phyloP scores from a whole-genome alignment of 2,329 filamentous ascomycete species.

The Teratosphaeria viscida region DNA sequence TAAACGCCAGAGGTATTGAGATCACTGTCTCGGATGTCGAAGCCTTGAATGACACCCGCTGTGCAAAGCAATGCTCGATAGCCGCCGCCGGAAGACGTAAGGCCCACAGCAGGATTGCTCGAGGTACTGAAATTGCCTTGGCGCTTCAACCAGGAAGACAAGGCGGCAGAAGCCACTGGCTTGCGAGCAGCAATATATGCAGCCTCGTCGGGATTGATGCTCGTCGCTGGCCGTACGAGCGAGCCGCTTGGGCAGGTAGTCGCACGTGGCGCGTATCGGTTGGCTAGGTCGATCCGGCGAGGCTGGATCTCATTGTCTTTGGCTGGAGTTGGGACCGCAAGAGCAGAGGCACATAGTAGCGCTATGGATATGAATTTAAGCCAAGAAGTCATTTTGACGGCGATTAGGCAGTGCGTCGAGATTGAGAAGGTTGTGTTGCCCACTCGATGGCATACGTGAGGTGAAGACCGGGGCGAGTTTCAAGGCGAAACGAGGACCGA shows the following conservation, averaged over 20 bases:
- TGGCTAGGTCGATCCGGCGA: neutral
- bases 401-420: neutral
- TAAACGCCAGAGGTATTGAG: slow-evolving; percentile 32
- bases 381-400: neutral
- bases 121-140: slow-evolving; percentile 26
- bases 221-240: slow-evolving; percentile 29
- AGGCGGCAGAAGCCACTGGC: slow-evolving; percentile 27
- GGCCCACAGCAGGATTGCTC: slow-evolving; percentile 31
- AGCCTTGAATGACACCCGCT: slow-evolving; percentile 33
- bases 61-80: slow-evolving; percentile 31
- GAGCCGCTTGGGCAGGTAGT: slow-evolving; percentile 27
- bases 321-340: slow-evolving; percentile 1
- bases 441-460: neutral
- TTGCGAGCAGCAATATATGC: slow-evolving; percentile 31
- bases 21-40: slow-evolving; percentile 34
- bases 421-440: neutral
- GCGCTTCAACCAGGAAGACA: slow-evolving; percentile 31
- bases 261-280: slow-evolving; percentile 22
- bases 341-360: neutral
- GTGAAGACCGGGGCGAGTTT: neutral
- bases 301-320: neutral
- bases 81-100: slow-evolving; percentile 36
- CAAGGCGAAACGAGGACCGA: neutral
- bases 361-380: neutral
- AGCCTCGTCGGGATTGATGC: slow-evolving; percentile 28